phyloP scores from a whole-genome alignment of 2,329 filamentous ascomycete genomes.

The Elsinoe ampelina region DNA sequence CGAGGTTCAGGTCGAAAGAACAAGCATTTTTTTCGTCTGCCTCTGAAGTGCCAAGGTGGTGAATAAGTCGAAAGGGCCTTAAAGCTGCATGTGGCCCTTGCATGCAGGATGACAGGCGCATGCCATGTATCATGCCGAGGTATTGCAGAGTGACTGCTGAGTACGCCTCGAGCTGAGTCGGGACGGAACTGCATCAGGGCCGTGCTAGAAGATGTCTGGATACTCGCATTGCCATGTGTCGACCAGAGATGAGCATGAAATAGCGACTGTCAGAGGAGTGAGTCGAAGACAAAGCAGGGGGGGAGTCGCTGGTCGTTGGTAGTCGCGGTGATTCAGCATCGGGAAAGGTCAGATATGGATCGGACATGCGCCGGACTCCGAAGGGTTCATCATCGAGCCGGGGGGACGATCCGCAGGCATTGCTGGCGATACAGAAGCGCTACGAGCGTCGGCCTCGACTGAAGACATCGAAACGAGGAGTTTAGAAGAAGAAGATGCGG shows the following conservation, averaged over 20 bases:
- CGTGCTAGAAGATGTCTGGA: too few species aligned
- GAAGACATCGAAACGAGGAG: neutral
- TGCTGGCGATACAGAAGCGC: neutral
- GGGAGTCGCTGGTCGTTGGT: neutral
- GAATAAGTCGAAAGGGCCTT: neutral
- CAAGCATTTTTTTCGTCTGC: neutral
- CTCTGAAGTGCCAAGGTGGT: neutral
- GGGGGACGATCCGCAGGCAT: neutral
- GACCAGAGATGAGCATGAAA: neutral
- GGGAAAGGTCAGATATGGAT: neutral
- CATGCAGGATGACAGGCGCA: neutral
- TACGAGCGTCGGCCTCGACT: neutral
- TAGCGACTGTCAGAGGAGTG: neutral
- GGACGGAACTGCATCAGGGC: too few species aligned
- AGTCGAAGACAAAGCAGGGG: neutral
- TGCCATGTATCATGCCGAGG: neutral
- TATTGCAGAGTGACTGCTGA: neutral
- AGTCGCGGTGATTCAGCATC: slow-evolving; percentile 5
- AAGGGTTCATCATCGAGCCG: neutral
- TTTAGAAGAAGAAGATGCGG: neutral
- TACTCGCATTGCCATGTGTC: too few species aligned
- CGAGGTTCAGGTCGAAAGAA: neutral
- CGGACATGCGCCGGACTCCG: slow-evolving; percentile 11
- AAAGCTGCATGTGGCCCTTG: neutral
- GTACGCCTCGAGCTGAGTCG: too few species aligned